Base-by-base conservation (phyloP, 2,329 filamentous ascomycete species). In the Arthrobotrys pseudoclavata region DNA sequence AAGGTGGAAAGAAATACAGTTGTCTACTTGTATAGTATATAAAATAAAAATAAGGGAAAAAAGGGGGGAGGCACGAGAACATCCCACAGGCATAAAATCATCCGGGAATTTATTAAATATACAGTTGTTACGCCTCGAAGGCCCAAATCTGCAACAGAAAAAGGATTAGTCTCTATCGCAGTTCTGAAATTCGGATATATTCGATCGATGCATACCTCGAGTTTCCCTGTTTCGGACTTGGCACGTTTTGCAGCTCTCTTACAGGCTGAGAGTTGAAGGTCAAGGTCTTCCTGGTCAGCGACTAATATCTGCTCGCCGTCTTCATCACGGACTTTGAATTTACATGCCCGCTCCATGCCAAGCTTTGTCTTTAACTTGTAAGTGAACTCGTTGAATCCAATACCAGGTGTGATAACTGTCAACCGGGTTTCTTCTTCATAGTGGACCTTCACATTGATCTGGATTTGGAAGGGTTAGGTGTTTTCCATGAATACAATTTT, bases 261-360 rank as follows among this genome's bases (percentile, higher is more conserved):
- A 5, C 91, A 90, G 55, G 86, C 88, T 83, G 89, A 88, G 67
- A 98, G 87, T 29, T 93, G 90, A 89, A 97, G 92, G 62, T 98
- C 94, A 79, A 97, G 85, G 85, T 99, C 96, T 82, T 99, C 96
- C 84, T 97, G 93, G 83, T 99, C 96, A 31, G 92, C 94, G 89
- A 99, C 91, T 34, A 95, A 97, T 82, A 99, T 96, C 92, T 97
- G 95, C 82, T 98, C 95, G 2, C 91, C 92, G 69, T 91, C 87
- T 81, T 98, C 96, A 79, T 96, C 93, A 82, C 88, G 89, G 81
- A 94, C 89, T 86, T 96, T 96, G 84, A 97, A 91, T 87, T 94
- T 96, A 86, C 97, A 95, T 71, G 89, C 89, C 79, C 91, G 86
- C 69, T 88, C 86, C 69, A 97, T 86, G 13, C 88, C 90, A 82